Conservation (phyloP, 805 yeast species). For the Clavispora vitiphila region DNA sequence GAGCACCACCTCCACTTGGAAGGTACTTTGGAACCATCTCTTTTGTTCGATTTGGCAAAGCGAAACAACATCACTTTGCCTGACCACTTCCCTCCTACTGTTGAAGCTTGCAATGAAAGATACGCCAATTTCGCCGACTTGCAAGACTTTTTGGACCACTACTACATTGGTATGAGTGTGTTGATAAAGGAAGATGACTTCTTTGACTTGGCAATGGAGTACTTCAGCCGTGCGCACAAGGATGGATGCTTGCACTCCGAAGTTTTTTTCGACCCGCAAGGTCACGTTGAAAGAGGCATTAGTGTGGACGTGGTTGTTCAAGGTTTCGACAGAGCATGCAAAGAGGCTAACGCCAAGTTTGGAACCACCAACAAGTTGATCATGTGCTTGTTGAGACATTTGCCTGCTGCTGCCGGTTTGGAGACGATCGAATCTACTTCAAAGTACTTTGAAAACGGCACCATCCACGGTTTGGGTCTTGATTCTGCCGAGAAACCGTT, state of each 20-base stretch:
- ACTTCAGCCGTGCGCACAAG: conserved; percentile 51
- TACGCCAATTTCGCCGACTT: conserved; percentile 61
- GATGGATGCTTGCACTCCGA: conserved; percentile 71
- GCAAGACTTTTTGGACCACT: conserved; percentile 74
- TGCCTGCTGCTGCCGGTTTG: conserved; percentile 56
- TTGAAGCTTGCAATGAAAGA: conserved; percentile 48
- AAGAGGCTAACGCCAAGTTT: conserved; percentile 52
- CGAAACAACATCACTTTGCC: conserved; percentile 63
- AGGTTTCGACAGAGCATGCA: conserved; percentile 67
- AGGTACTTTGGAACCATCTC: conserved; percentile 76
- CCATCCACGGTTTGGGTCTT: conserved; percentile 72
- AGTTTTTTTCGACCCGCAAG: conserved; percentile 81
- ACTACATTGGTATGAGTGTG: conserved; percentile 80
- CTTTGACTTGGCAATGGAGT: conserved; percentile 71
- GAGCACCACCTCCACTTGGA: conserved; percentile 84
- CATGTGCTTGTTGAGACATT: conserved; percentile 78
- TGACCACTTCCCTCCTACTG: conserved; percentile 52
- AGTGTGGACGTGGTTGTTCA: conserved; percentile 52
- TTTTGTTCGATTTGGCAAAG: conserved; percentile 62
- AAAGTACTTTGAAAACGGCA: conserved; percentile 49
- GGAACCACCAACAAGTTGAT: conserved; percentile 68
- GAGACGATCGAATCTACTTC: conserved; percentile 51
- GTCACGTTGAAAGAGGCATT: conserved; percentile 67
- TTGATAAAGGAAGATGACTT: conserved; percentile 66
- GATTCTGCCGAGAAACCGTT: conserved; percentile 76